Evolutionary conservation across 805 yeast species (phyloP), one percentile per base, ranked within the genome.

Genomic region (Scheffersomyces amazonensis): DNA sequence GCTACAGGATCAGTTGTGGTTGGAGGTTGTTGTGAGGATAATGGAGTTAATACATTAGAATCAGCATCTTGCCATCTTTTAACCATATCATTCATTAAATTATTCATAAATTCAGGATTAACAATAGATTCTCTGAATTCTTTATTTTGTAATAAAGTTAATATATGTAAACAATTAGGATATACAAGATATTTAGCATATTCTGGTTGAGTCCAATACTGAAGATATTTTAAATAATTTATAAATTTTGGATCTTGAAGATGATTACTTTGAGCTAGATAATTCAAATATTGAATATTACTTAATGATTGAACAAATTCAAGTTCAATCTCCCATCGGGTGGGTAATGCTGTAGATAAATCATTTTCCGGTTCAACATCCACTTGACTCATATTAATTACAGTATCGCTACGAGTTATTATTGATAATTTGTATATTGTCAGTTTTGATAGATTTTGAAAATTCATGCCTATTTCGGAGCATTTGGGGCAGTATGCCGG

Each of bases 271-370:
- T 90, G 96, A 2, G 96, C 96, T 18, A 91, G 69, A 52, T 80
- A 89, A 47, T 87, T 82, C 39, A 91, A 72, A 55, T 90, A 91
- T 58, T 84, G 96, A 32, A 91, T 80, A 59, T 91, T 93, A 2
- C 96, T 87, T 23, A 91, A 70, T 12, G 96, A 83, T 62, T 91
- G 98, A 3, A 91, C 95, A 62, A 91, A 91, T 76, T 86, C 97
- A n/a, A 87, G 70, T 50, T 87, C 96, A 16, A 87, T 78, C 53
- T 87, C 96, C 87, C 91, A 87, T 40, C 95, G 60, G 4, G 85
- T 75, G n/a, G 91, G 89, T n/a, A 78, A 66, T 19, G 54, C 48
- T 16, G 10, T n/a, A n/a, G n/a, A n/a, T n/a, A n/a, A n/a, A n/a
- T n/a, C n/a, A n/a, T n/a, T n/a, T n/a, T n/a, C n/a, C n/a, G n/a